Evolutionary conservation across 2,329 filamentous ascomycete genomes (phyloP), one percentile per base, ranked within the genome.

Genomic region (Cytospora mali): DNA sequence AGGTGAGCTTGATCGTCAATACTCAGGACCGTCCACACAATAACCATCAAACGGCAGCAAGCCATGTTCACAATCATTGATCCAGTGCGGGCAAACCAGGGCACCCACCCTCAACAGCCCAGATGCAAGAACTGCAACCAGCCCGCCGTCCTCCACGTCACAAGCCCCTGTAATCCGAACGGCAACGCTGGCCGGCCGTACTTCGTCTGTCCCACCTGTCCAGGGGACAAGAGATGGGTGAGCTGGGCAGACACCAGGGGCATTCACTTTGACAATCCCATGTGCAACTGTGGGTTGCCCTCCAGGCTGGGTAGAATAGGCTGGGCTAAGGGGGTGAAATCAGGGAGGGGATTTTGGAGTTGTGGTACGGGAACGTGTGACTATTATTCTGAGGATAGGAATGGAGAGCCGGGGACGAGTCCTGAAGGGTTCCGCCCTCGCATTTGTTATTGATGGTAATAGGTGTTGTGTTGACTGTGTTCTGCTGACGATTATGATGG

Each of bases 121-220:
- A 29, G 18, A 29, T 62, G 60, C 54, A 6, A n/a, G 2, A 42
- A 2, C n/a, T 57, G 60, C 54, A 10, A 21, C 14, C 14, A 21
- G 14, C 2, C 14, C 16, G 46, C 53, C 16, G 4, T 39, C 27
- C 54, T n/a, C n/a, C 14, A 10, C 2, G 4, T 25, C 9, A 21
- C 48, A 18, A n/a, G 14, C 28, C 2, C 13, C 4, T 7, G 16
- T 13, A 62, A 57, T 16, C 4, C 1, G 3, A 25, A 4, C 31
- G 53, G 53, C 18, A 62, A 62, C 33, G 54, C 53, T 16, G 48
- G 33, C 23, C 27, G 60, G n/a, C 48, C 48, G 2, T 62, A 62
- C 60, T 57, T 23, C 21, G n/a, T 53, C n/a, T 62, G 60, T 14
- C 58, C 58, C 7, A 33, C 9, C 11, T 61, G 58, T 52, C 48